These are phyloP conservation scores for Paradendryphiella salina DNA, from an alignment of 2,329 filamentous ascomycete species.

Conservation along the genomic window DNA sequence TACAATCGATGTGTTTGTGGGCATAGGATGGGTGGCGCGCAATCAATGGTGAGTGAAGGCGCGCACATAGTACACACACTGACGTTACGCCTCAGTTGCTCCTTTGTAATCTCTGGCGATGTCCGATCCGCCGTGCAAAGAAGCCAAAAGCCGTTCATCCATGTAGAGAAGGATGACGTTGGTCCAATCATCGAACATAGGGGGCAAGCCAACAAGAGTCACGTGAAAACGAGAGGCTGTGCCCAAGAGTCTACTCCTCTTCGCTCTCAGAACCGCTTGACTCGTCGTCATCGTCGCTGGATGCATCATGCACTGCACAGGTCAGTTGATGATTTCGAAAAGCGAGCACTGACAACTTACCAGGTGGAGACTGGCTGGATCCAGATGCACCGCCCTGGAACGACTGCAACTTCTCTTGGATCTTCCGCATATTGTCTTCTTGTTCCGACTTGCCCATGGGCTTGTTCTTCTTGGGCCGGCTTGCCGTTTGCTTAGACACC, in stretches of 20 bases:
- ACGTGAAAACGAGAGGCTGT: constrained; percentile 12
- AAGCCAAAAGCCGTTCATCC: constrained; percentile 12
- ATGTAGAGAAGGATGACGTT: constrained; percentile 11
- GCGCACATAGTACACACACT: constrained; percentile 14
- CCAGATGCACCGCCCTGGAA: constrained; percentile 47
- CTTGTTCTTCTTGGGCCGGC: constrained; percentile 72
- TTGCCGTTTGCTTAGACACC: constrained; percentile 43
- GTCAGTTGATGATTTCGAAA: constrained; percentile 21
- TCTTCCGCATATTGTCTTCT: constrained; percentile 66
- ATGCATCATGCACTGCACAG: constrained; percentile 48
- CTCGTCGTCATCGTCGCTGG: constrained; percentile 54
- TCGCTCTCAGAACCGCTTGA: constrained; percentile 58
- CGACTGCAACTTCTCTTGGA: constrained; percentile 60
- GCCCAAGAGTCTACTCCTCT: constrained; percentile 43
- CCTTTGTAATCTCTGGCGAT: constrained; percentile 1
- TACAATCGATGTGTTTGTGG: constrained; percentile 24
- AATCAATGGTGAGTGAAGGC: constrained; percentile 6
- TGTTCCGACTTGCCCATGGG: constrained; percentile 75
- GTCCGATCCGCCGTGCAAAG: constrained; percentile 3
- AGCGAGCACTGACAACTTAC: constrained; percentile 34
- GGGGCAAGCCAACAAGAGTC: constrained; percentile 10
- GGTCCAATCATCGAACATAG: constrained; percentile 8
- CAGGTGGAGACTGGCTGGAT: constrained; percentile 52
- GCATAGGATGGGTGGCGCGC: constrained; percentile 8
- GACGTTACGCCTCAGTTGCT: constrained; percentile 7